Conservation (phyloP, 2,329 filamentous ascomycete genomes). For the Saccharata proteae region DNA sequence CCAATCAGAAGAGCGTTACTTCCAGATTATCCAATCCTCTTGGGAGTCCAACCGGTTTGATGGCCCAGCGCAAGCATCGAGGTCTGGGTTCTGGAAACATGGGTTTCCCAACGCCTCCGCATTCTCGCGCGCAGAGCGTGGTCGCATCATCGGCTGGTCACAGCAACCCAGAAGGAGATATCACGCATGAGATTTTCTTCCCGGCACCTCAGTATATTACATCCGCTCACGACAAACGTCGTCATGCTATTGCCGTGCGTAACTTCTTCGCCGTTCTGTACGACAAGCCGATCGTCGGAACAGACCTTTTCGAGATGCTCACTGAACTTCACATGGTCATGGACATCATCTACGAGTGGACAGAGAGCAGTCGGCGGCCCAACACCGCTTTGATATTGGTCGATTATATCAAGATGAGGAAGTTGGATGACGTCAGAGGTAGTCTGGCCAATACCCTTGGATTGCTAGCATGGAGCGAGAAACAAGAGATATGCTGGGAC, state of each 20-base stretch:
- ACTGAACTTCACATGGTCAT: constrained; percentile 50
- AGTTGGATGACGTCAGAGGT: constrained; percentile 52
- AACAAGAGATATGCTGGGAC: constrained; percentile 48
- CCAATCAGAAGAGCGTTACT: background rate
- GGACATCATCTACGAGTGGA: constrained; percentile 39
- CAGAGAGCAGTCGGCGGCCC: constrained; percentile 24
- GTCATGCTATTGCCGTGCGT: constrained; percentile 53
- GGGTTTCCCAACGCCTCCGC: constrained; percentile 3
- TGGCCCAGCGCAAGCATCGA: too few species aligned
- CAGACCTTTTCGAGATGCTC: constrained; percentile 51
- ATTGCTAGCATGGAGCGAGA: constrained; percentile 54
- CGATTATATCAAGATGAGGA: constrained; percentile 46
- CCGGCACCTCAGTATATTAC: constrained; percentile 41
- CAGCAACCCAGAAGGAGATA: constrained; percentile 9
- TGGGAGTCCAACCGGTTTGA: too few species aligned
- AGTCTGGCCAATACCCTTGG: constrained; percentile 48
- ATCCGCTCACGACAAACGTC: constrained; percentile 35
- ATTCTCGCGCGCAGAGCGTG: constrained; percentile 8
- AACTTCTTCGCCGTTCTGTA: constrained; percentile 58
- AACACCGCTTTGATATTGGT: constrained; percentile 48
- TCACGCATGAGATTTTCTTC: constrained; percentile 46
- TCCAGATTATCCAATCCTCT: constrained; percentile 1
- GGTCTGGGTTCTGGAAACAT: too few species aligned
- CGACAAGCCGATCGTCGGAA: constrained; percentile 51
- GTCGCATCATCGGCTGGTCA: constrained; percentile 6